These are phyloP conservation scores for Drechslerella stenobrocha DNA, from an alignment of 2,329 filamentous ascomycete genomes.

Conservation along the genomic window DNA sequence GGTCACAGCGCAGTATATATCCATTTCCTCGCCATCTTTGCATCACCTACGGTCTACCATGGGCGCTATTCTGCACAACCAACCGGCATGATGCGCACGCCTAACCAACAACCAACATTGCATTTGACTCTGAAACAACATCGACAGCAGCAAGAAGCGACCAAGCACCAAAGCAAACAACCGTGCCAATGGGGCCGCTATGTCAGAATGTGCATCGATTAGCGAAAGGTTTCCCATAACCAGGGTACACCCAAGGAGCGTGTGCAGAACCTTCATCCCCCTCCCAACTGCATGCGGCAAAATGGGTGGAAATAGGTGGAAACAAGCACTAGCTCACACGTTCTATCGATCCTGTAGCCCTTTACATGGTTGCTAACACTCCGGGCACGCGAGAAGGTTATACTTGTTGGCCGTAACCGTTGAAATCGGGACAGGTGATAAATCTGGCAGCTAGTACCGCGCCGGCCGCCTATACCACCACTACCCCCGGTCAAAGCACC, in stretches of 20 bases:
- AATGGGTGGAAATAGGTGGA: neutral
- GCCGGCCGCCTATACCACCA: neutral
- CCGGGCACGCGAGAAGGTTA: neutral
- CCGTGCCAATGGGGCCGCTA: neutral
- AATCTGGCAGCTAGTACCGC: neutral
- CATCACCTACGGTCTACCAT: neutral
- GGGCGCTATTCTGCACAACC: neutral
- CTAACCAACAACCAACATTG: neutral
- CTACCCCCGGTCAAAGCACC: neutral
- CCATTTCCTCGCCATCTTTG: slow-evolving; percentile 1
- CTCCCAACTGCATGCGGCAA: neutral
- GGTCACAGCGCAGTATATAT: neutral
- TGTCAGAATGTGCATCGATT: neutral
- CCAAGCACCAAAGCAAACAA: neutral
- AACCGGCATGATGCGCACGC: neutral
- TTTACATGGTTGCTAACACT: neutral
- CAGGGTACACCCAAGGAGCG: neutral
- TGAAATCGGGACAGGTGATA: neutral
- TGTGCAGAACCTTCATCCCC: neutral
- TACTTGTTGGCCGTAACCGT: neutral
- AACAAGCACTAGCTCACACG: neutral
- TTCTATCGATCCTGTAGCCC: neutral
- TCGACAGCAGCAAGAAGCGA: neutral
- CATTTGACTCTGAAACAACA: neutral
- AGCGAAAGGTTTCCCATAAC: neutral